Base-by-base conservation (phyloP, 2,329 filamentous ascomycete genomes). In the Xylariales sp. region DNA sequence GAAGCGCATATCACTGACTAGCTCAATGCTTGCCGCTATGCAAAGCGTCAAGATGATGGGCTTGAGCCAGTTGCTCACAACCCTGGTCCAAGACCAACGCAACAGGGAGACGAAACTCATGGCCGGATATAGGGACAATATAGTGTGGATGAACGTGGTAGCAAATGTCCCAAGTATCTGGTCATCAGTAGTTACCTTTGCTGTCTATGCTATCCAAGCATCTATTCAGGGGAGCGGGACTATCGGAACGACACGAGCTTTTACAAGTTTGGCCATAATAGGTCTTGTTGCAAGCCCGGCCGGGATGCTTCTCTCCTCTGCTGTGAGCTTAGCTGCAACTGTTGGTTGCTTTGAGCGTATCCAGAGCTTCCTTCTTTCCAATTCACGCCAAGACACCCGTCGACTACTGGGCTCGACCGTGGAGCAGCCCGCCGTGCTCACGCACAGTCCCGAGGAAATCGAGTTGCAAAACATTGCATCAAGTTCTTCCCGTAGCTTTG, bases 1-100 rank as follows among this genome's bases (percentile, higher is more conserved):
- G 43, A 55, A 53, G 24, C 46, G 51, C 13, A 49, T 57, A n/a
- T 43, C 52, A 10, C 37, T 59, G 7, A 60, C 56, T 6, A 46
- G 55, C 5, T 47, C 49, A 2, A 46, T 66, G 39, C 55, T 69
- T 31, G 59, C 60, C 1, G 56, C 59, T 6, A 63, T 67, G 45
- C 67, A 67, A 44, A 61, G 55, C 40, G 61, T 67, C 38, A 66
- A 65, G 46, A 61, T 67, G 46, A 60, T 60, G 0, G 65, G 63
- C 4, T 48, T 68, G 8, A 41, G 50, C 13, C 11, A 33, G 19
- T 40, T 59, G 0, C 52, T 62, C 1, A 49, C 53, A 6, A 46
- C 54, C 3, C 44, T 56, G 1, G 46, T 61, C 2, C 47, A 57
- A 18, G 55, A 52, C 13, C 46, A 66, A 0, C 58, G 66, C 4